These are phyloP conservation scores for Talaromyces pinophilus DNA, from an alignment of 2,329 filamentous ascomycete species.

Conservation along the genomic window DNA sequence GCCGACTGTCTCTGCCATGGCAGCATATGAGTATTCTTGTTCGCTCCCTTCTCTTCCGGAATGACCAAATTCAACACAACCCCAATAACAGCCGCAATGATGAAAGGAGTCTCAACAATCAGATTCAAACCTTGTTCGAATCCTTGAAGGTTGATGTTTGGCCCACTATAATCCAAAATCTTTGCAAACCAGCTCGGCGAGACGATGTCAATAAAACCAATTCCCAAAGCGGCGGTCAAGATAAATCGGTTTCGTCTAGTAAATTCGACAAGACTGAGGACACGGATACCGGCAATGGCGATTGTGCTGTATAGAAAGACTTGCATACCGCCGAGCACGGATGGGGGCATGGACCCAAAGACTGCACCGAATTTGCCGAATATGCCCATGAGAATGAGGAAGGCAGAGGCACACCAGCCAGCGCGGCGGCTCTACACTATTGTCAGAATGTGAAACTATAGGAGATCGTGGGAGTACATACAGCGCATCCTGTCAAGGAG, in stretches of 20 bases:
- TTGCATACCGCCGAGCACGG: slow-evolving; percentile 71
- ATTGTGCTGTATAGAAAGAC: slow-evolving; percentile 80
- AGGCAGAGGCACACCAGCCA: slow-evolving; percentile 75
- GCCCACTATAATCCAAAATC: slow-evolving; percentile 71
- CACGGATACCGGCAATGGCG: slow-evolving; percentile 73
- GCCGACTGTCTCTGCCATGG: slow-evolving; percentile 10
- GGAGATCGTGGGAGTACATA: slow-evolving; percentile 21
- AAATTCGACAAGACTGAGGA: slow-evolving; percentile 70
- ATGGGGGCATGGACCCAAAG: slow-evolving; percentile 70
- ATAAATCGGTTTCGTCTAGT: slow-evolving; percentile 82
- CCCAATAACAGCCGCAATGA: slow-evolving; percentile 34
- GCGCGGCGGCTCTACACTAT: slow-evolving; percentile 66
- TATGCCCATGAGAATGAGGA: slow-evolving; percentile 77
- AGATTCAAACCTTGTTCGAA: slow-evolving; percentile 51
- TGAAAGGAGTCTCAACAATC: slow-evolving; percentile 35
- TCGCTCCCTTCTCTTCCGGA: slow-evolving; percentile 11
- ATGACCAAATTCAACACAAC: slow-evolving; percentile 32
- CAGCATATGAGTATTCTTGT: slow-evolving; percentile 2
- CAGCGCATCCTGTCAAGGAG: slow-evolving; percentile 73
- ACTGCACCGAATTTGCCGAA: slow-evolving; percentile 82
- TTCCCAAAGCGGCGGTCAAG: slow-evolving; percentile 69
- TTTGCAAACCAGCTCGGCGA: slow-evolving; percentile 67
- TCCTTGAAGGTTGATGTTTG: slow-evolving; percentile 67
- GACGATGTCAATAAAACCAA: slow-evolving; percentile 71
- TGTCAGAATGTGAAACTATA: neutral